phyloP scores from a whole-genome alignment of 345 rosid genomes.

The Salix brachista region DNA sequence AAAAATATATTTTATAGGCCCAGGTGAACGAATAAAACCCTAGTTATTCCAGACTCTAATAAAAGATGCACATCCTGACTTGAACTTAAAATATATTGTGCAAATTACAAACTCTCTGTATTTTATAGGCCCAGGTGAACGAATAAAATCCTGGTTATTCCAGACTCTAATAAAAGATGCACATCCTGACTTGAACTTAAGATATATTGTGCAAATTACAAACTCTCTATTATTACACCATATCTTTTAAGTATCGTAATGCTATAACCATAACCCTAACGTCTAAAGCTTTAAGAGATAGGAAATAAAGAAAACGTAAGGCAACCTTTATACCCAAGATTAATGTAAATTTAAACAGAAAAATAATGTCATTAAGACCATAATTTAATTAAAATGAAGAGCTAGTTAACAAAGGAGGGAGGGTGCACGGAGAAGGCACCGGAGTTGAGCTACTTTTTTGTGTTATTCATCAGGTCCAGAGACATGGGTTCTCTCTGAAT shows the following conservation, averaged over 20 bases:
- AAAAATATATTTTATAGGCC: too few relatives aligned
- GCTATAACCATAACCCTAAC: too few relatives aligned
- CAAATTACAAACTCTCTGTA: too few relatives aligned
- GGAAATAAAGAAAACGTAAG: background rate
- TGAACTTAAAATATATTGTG: accelerated
- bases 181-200: too few relatives aligned
- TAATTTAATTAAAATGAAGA: background rate
- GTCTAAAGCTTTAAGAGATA: too few relatives aligned
- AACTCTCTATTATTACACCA: too few relatives aligned
- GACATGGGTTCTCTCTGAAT: background rate
- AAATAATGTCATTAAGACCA: too few relatives aligned
- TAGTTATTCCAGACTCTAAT: accelerated
- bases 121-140: accelerated
- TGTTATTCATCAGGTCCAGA: background rate
- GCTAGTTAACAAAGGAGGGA: background rate
- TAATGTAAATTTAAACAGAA: background rate
- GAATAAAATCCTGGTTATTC: accelerated
- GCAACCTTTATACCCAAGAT: background rate
- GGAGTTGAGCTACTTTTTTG: background rate
- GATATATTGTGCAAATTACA: accelerated
- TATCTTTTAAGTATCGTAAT: accelerated
- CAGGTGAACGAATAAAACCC: accelerated
- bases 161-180: accelerated
- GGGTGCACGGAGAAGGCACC: background rate
- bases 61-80: accelerated